phyloP scores from a whole-genome alignment of 148 eudicot species.

The Nyssa sinensis region DNA sequence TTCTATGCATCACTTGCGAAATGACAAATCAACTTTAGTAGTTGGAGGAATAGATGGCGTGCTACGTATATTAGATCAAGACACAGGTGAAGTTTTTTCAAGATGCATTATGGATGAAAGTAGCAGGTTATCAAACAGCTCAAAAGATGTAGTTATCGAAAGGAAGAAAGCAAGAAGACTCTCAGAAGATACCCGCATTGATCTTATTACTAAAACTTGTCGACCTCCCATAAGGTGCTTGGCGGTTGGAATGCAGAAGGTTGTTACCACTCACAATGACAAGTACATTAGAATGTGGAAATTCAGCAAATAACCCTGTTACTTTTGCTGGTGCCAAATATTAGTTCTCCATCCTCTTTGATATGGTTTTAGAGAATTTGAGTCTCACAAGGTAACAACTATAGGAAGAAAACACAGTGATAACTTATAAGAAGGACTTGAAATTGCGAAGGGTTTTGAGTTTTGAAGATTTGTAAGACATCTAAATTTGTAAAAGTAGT shows the following conservation, averaged over 20 bases:
- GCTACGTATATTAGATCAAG: slow-evolving; percentile 58
- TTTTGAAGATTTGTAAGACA: too few species aligned
- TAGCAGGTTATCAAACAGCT: slow-evolving; percentile 18
- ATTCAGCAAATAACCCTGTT: slow-evolving; percentile 25
- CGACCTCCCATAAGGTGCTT: slow-evolving; percentile 65
- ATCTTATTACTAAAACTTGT: slow-evolving; percentile 34
- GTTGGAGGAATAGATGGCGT: slow-evolving; percentile 86
- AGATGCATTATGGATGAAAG: slow-evolving; percentile 43
- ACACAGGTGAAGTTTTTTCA: slow-evolving; percentile 57
- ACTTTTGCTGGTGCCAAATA: neutral
- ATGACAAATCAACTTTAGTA: slow-evolving; percentile 54
- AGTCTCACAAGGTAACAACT: too few species aligned
- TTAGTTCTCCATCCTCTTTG: too few species aligned
- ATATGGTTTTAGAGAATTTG: too few species aligned
- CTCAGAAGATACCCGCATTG: slow-evolving; percentile 43
- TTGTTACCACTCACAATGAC: slow-evolving; percentile 60
- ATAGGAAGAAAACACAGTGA: too few species aligned
- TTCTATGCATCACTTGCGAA: slow-evolving; percentile 59
- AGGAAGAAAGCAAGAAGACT: slow-evolving; percentile 53
- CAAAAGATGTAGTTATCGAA: slow-evolving; percentile 29
- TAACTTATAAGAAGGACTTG: too few species aligned
- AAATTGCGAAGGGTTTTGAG: too few species aligned
- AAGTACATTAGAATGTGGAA: slow-evolving; percentile 60
- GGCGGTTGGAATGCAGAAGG: slow-evolving; percentile 86
- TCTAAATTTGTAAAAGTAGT: too few species aligned